Evolutionary conservation across 2,329 filamentous ascomycete species (phyloP), one percentile per base, ranked within the genome.

Genomic region (Akanthomyces uredinophilus): DNA sequence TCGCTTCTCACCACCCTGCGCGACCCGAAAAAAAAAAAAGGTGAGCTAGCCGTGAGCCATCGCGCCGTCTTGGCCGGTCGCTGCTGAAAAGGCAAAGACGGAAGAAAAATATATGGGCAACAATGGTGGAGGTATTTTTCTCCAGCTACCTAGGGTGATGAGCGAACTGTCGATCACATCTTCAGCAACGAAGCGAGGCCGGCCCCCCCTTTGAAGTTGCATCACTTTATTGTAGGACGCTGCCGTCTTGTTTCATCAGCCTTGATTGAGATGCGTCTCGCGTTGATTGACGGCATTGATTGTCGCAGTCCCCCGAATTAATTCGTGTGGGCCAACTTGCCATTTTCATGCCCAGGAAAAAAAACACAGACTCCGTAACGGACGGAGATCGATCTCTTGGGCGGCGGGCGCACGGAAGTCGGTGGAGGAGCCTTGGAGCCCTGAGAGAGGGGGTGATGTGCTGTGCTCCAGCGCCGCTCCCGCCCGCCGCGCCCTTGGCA

Each of bases 91-190:
- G n/a, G n/a, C n/a, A n/a, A n/a, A n/a, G n/a, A n/a, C n/a, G n/a
- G n/a, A 8, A 35, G 11, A 35, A 35, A 35, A 29, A 29, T 29
- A n/a, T n/a, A n/a, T 6, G 27, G 27, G 32, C 32, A 35, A 8
- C 32, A 35, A 8, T 35, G 32, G 32, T 29, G 27, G 27, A 29
- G 27, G 27, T 29, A 6, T 29, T 29, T 29, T 29, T 29, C 6
- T 29, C 27, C n/a, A n/a, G 6, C 27, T 29, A 29, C 27, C 4
- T 29, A 29, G 27, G 6, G 27, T 6, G 27, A 29, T 6, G 27
- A 35, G 32, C 32, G 32, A 35, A 29, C 32, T 35, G 32, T 29
- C 55, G 55, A 58, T 58, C 44, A 37, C 55, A 50, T 58, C 55
- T 58, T 58, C 44, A 50, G 44, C 44, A 44, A 57, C 24, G 11